A percentile compares a stretch with the other conserved stretches of the same genome.
These are phyloP conservation scores for Scortechinia acanthostroma DNA, from an alignment of 2,329 filamentous ascomycete species.

Conservation along the genomic window DNA sequence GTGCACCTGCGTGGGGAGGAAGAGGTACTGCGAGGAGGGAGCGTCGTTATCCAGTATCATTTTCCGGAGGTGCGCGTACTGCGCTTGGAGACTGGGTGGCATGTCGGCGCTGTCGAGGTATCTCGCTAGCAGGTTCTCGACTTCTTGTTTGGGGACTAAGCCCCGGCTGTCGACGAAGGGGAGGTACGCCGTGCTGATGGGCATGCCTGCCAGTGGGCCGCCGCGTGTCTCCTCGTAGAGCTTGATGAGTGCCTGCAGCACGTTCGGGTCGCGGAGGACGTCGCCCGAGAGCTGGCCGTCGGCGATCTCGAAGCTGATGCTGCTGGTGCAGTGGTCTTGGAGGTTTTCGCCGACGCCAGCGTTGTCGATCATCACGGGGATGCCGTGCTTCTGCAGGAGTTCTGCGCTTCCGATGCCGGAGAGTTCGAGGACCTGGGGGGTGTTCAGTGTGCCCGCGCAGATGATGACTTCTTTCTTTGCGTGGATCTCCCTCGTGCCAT, in stretches of 20 bases:
- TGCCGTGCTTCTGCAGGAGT: constrained; percentile 30
- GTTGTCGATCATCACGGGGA: constrained; percentile 29
- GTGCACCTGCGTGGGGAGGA: constrained; percentile 2
- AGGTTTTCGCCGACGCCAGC: constrained; percentile 34
- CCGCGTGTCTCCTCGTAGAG: constrained; percentile 11
- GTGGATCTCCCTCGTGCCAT: not conserved
- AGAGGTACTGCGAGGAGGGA: constrained; percentile 1
- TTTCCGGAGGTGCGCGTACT: not conserved
- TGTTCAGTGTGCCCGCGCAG: constrained; percentile 27
- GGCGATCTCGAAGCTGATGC: constrained; percentile 6
- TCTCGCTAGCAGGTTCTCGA: no score
- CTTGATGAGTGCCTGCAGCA: constrained; percentile 9
- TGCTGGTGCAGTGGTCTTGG: constrained; percentile 28
- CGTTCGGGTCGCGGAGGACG: constrained; percentile 11
- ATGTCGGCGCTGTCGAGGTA: no score
- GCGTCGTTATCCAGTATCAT: not conserved
- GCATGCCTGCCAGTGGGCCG: constrained; percentile 13
- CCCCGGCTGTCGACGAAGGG: constrained; percentile 13
- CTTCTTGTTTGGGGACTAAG: not conserved
- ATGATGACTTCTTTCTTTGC: constrained; percentile 30
- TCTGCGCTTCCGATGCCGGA: constrained; percentile 26
- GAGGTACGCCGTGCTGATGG: constrained; percentile 13
- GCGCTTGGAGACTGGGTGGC: not conserved
- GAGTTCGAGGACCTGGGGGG: constrained; percentile 20
- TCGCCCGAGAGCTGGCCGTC: constrained; percentile 13